Evolutionary conservation across 129 eudicot genomes (phyloP).

Genomic region (Flaveria brownii): DNA sequence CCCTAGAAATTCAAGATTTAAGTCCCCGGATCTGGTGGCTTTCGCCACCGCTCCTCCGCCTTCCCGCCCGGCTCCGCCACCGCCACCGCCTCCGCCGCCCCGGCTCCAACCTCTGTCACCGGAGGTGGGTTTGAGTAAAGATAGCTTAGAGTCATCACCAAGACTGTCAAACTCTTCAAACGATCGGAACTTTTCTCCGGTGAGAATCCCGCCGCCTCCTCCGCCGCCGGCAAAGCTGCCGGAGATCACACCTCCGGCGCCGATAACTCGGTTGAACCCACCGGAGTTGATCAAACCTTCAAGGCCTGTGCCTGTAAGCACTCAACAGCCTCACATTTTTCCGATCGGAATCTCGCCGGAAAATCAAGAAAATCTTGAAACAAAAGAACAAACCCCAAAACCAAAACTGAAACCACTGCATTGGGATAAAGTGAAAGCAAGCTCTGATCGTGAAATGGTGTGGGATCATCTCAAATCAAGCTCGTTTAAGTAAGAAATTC

Average conservation of each 20-base stretch:
- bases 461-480: slow-evolving; percentile 97
- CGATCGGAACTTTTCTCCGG: slow-evolving; percentile 33
- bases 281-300: slow-evolving; percentile 53
- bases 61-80: slow-evolving; percentile 40
- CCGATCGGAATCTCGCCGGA: slow-evolving; percentile 46
- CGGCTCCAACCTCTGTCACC: slow-evolving; percentile 34
- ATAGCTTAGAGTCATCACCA: slow-evolving; percentile 57
- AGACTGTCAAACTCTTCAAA: slow-evolving; percentile 46
- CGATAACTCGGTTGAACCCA: slow-evolving; percentile 40
- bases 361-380: slow-evolving; percentile 30
- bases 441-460: slow-evolving; percentile 89
- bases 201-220: slow-evolving; percentile 51
- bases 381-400: slow-evolving; percentile 50
- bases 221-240: slow-evolving; percentile 31
- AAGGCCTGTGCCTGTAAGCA: slow-evolving; percentile 28
- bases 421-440: slow-evolving; percentile 97
- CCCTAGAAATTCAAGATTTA: slow-evolving; percentile 52
- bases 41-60: slow-evolving; percentile 49
- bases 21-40: slow-evolving; percentile 66
- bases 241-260: slow-evolving; percentile 47
- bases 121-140: slow-evolving; percentile 44
- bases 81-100: slow-evolving; percentile 35
- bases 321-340: slow-evolving; percentile 30
- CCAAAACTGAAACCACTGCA: slow-evolving; percentile 83
- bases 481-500: slow-evolving; percentile 74